Evolutionary conservation across 805 yeast species (phyloP).

Genomic region (Gaillardinia entomophila): DNA sequence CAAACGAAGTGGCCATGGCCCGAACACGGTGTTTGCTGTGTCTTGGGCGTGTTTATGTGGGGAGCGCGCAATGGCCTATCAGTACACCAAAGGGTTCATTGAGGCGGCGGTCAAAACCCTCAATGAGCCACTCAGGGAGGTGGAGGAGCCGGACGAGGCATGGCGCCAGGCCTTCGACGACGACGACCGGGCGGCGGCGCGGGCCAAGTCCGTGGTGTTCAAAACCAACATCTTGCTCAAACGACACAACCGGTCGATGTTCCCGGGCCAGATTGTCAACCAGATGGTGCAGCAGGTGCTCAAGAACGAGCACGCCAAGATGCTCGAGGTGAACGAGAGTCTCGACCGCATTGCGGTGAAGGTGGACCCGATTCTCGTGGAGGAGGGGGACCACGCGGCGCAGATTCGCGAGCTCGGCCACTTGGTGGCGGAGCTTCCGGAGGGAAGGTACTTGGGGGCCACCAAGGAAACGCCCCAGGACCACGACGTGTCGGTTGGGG

Average conservation of each 20-base stretch:
- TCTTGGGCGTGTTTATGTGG: too few species aligned
- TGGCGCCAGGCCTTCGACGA: conserved; percentile 5
- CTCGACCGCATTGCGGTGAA: conserved; percentile 14
- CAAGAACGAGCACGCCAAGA: conserved; percentile 24
- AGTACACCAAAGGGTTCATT: conserved; percentile 27
- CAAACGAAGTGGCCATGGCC: too few species aligned
- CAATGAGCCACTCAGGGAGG: conserved; percentile 20
- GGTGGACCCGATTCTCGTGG: conserved; percentile 22
- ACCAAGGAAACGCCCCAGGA: conserved; percentile 1
- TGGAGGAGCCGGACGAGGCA: conserved; percentile 7
- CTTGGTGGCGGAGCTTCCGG: conserved; percentile 28
- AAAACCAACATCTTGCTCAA: conserved; percentile 17
- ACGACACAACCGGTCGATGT: conserved; percentile 22
- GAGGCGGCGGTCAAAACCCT: conserved; percentile 24
- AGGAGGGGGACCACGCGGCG: conserved; percentile 10
- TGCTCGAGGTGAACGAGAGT: conserved; percentile 21
- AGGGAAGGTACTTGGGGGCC: conserved; percentile 19
- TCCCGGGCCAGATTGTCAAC: conserved; percentile 24
- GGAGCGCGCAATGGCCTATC: too few species aligned
- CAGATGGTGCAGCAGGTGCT: conserved; percentile 33
- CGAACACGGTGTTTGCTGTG: too few species aligned
- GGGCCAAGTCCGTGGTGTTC: conserved; percentile 13
- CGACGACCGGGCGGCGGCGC: conserved; percentile 3
- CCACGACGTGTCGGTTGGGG: conserved; percentile 4
- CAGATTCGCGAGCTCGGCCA: conserved; percentile 15